phyloP scores from a whole-genome alignment of 192 early-diverging fungal species.

The Coemansia sp. region DNA sequence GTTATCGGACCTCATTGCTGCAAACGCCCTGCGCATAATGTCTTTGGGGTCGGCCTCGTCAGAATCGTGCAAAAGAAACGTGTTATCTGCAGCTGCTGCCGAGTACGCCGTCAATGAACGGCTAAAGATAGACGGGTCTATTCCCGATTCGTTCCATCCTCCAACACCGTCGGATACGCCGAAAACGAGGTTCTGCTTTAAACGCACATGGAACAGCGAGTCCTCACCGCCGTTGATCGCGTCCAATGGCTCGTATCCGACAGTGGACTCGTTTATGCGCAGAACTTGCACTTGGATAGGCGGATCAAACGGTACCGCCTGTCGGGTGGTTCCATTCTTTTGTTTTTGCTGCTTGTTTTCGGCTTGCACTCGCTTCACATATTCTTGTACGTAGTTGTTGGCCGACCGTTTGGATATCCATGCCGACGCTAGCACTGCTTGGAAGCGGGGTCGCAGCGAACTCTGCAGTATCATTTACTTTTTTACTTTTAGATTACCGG shows the following conservation, averaged over 20 bases:
- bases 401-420: constrained; percentile 56
- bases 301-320: constrained; percentile 35
- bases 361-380: constrained; percentile 27
- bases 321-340: constrained; percentile 4
- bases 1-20: constrained; percentile 37
- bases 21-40: constrained; percentile 48
- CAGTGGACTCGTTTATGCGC: constrained; percentile 4
- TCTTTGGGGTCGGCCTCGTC: constrained; percentile 51
- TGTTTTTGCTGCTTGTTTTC: constrained; percentile 3
- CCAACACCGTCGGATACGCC: constrained; percentile 57
- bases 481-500: not conserved
- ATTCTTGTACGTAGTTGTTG: constrained; percentile 48
- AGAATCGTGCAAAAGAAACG: constrained; percentile 51
- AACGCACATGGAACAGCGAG: constrained; percentile 47
- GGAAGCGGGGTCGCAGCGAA: constrained; percentile 42
- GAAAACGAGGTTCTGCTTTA: constrained; percentile 47
- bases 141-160: constrained; percentile 54
- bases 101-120: constrained; percentile 50
- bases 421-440: constrained; percentile 49
- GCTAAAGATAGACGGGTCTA: constrained; percentile 55
- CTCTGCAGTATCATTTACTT: constrained; percentile 7
- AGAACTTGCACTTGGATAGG: constrained; percentile 56
- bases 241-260: constrained; percentile 35
- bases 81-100: constrained; percentile 19
- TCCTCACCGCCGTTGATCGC: constrained; percentile 55